A percentile compares a stretch with the other conserved stretches of the same genome.
phyloP scores from a whole-genome alignment of 2,329 filamentous ascomycete genomes.

The Phaeosphaeria sp. region DNA sequence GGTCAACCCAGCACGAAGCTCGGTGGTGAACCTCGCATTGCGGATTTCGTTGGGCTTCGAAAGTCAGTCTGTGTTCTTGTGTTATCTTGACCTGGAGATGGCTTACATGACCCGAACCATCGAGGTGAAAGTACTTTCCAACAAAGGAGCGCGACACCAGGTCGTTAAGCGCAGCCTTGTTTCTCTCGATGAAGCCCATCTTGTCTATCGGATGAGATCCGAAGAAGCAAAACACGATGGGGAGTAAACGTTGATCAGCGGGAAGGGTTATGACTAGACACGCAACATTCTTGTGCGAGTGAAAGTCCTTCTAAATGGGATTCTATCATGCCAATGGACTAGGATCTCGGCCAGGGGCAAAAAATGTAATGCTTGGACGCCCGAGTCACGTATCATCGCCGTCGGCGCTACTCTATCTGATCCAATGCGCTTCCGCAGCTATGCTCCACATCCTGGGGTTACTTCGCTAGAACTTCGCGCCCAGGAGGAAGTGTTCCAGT shows the following conservation, averaged over 20 bases:
- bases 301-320: neutral
- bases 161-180: slow-evolving; percentile 37
- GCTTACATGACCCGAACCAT: slow-evolving; percentile 82
- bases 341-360: neutral
- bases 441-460: neutral
- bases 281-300: slow-evolving; percentile 2
- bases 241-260: neutral
- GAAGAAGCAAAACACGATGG: neutral
- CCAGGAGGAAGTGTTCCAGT: neutral
- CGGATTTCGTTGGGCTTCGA: slow-evolving; percentile 71
- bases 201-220: slow-evolving; percentile 2
- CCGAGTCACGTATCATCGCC: neutral
- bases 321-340: neutral
- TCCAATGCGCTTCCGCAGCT: neutral
- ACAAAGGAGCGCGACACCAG: slow-evolving; percentile 41
- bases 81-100: neutral
- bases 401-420: neutral
- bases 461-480: neutral
- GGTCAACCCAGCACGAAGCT: slow-evolving; percentile 82
- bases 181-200: slow-evolving; percentile 27
- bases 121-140: slow-evolving; percentile 70
- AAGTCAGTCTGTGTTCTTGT: slow-evolving; percentile 14
- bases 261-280: neutral
- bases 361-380: slow-evolving; percentile 1
- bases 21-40: slow-evolving; percentile 80